Percentiles rank a stretch among this genome's conserved stretches.
Conservation (phyloP, 305 asterid species). For the Fraxinus paxiana region DNA sequence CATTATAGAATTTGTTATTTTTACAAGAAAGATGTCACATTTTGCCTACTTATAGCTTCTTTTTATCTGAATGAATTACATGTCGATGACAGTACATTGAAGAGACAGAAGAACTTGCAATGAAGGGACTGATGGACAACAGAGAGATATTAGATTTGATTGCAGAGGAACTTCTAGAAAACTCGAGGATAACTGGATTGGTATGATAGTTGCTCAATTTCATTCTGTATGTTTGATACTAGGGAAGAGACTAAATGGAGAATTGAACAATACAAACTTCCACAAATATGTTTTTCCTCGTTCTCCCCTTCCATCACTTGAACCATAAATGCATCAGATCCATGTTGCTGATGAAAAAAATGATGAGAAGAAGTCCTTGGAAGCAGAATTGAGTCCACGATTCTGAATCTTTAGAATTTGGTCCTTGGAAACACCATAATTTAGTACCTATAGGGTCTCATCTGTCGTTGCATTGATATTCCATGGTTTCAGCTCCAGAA, state of each 20-base stretch:
- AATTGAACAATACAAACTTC: not conserved
- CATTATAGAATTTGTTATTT: not conserved
- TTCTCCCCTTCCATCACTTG: not conserved
- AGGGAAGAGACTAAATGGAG: not conserved
- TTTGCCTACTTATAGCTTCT: constrained; percentile 3
- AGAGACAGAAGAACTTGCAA: constrained; percentile 94
- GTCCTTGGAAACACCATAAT: not conserved
- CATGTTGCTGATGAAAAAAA: not conserved
- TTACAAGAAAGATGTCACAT: not conserved
- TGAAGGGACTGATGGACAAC: constrained; percentile 84
- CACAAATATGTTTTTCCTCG: not conserved
- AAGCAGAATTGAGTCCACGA: not conserved
- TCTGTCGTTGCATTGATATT: not conserved
- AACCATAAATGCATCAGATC: not conserved
- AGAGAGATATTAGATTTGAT: constrained; percentile 65
- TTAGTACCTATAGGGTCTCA: not conserved
- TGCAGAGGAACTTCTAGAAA: constrained; percentile 56
- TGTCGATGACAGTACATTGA: constrained; percentile 64
- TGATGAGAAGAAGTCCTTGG: not conserved
- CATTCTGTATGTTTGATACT: not conserved
- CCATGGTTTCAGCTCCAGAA: not conserved
- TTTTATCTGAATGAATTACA: constrained; percentile 12
- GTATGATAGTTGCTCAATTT: constrained; percentile 37
- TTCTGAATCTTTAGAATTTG: not conserved
- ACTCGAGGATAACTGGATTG: constrained; percentile 87